Evolutionary conservation across 768 basidiomycete genomes (phyloP).

Genomic region (Pleurotus ostreatus): DNA sequence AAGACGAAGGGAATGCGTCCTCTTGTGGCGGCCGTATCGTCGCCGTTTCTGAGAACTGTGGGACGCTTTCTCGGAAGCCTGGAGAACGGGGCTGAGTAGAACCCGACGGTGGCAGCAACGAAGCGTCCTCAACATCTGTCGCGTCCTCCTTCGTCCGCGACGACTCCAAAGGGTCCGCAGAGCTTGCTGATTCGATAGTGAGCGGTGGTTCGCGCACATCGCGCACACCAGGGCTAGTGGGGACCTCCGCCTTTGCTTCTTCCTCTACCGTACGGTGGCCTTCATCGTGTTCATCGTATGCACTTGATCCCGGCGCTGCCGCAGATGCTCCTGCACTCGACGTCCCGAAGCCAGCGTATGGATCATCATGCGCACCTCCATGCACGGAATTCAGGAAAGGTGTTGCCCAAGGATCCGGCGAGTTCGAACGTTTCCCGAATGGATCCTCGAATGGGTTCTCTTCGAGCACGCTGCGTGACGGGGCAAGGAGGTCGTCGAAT

Average conservation of each 20-base stretch:
- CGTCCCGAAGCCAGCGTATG: conserved; percentile 7
- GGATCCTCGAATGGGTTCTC: conserved; percentile 76
- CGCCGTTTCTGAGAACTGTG: conserved; percentile 38
- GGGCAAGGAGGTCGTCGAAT: conserved; percentile 72
- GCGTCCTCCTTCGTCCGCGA: not conserved
- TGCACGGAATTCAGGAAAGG: conserved; percentile 36
- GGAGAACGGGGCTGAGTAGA: conserved; percentile 24
- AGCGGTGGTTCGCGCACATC: not conserved
- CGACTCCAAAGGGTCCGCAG: conserved; percentile 7
- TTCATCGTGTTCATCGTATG: not conserved
- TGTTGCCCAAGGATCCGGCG: conserved; percentile 76
- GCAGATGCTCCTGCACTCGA: not conserved
- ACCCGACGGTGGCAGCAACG: not conserved
- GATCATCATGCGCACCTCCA: conserved; percentile 7
- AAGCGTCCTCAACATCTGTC: conserved; percentile 7
- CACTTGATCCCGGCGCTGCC: conserved; percentile 9
- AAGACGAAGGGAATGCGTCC: conserved; percentile 14
- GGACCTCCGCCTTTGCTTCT: not conserved
- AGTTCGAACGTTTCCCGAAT: conserved; percentile 61
- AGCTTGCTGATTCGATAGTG: not conserved
- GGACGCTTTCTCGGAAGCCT: conserved; percentile 53
- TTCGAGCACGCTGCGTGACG: conserved; percentile 59
- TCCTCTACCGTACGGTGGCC: too few species aligned
- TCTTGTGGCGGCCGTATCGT: conserved; percentile 36
- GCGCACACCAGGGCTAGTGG: not conserved